Conservation (phyloP, 441 rosid genomes). For the Adansonia gregorii region DNA sequence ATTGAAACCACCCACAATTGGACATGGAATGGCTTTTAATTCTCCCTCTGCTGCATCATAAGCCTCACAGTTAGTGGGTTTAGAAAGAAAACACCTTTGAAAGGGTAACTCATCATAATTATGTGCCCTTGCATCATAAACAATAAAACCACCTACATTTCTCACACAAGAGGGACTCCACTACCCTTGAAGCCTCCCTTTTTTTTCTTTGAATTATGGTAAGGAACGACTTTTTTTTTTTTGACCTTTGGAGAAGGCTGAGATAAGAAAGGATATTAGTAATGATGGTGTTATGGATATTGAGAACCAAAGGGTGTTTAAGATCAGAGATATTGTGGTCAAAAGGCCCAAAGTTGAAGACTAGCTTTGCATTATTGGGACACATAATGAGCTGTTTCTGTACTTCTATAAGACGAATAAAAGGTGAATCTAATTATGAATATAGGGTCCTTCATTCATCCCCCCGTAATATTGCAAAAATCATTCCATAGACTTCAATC, state of each 20-base stretch:
- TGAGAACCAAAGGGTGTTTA: conserved; percentile 46
- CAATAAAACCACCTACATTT: background rate
- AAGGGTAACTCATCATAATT: background rate
- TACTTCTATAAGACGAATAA: conserved; percentile 41
- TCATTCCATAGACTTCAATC: conserved; percentile 57
- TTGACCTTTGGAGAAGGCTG: conserved; percentile 46
- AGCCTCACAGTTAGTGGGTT: conserved; percentile 36
- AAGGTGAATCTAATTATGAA: conserved; percentile 42
- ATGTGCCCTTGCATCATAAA: conserved; percentile 25
- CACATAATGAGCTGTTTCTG: conserved; percentile 41
- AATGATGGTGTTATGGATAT: conserved; percentile 67
- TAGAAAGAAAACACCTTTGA: background rate
- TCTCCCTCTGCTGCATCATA: conserved; percentile 33
- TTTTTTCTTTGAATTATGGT: conserved; percentile 31
- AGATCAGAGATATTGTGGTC: conserved; percentile 51
- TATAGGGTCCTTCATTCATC: conserved; percentile 15
- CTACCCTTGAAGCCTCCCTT: conserved; percentile 3
- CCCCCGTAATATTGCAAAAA: conserved; percentile 46
- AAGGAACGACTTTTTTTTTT: conserved; percentile 39
- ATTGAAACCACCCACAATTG: conserved; percentile 22
- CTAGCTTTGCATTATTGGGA: conserved; percentile 47
- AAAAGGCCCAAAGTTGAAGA: conserved; percentile 50
- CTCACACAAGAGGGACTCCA: conserved; percentile 15
- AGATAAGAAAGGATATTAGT: conserved; percentile 34
- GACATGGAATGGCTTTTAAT: conserved; percentile 44